Base-by-base conservation (phyloP, 163 green algal genomes). In the Volvox carteri region DNA sequence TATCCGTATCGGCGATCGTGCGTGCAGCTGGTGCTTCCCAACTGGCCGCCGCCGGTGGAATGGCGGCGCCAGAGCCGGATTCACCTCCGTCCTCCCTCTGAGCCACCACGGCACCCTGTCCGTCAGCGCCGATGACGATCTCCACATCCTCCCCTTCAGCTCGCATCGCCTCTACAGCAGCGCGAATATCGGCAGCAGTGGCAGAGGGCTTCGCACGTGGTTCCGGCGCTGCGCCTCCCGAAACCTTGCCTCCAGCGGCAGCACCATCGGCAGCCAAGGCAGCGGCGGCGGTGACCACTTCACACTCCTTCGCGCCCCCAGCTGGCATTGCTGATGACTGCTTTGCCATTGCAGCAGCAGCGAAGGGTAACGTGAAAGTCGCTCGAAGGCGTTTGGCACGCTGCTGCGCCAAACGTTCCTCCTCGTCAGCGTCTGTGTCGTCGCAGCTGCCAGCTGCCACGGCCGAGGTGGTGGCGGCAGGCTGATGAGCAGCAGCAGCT, bases 321-420 rank as follows among this genome's bases (percentile, higher is more conserved):
- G 46, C 33, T 25, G 44, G 23, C 65, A 87, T 58, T 39, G 41
- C 23, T 35, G 77, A n/a, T n/a, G n/a, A n/a, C n/a, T n/a, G n/a
- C n/a, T n/a, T 25, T 50, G 76, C 5, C 9, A 65, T 14, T 11
- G 39, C 41, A 2, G 52, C 52, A 28, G 72, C n/a, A 5, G 25
- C 35, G 50, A 86, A 92, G 9, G 88, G 88, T n/a, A 92, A 75
- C 21, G 68, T 48, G 50, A 92, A 92, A 75, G 74, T 77, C n/a
- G 81, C 41, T 0, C 54, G 70, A 0, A 92, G 50, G 39, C 81
- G 81, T 52, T 92, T 89, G 44, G 67, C 75, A 2, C 74, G 72
- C 37, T 92, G 78, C 28, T n/a, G 37, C 60, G 75, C 76, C 33
- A 44, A 39, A 2, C 35, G 14, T 25, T 86, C 67, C 35, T 67